Percentiles rank a stretch among this genome's conserved stretches.
Evolutionary conservation across 1,284 basidiomycete genomes (phyloP).

Genomic region (Papiliotrema terrestris): DNA sequence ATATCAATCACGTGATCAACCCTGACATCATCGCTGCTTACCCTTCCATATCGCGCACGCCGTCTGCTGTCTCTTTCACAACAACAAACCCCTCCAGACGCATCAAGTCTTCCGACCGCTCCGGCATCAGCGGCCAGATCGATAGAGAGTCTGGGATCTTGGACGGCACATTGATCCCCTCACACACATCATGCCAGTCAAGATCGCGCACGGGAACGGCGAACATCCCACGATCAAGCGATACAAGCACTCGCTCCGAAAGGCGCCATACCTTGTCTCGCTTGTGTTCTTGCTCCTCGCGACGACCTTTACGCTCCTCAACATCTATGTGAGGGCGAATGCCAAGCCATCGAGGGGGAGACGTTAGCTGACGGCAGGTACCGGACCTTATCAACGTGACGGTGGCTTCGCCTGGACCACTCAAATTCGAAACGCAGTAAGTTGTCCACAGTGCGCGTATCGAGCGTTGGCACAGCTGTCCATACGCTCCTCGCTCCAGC

Average conservation of each 20-base stretch:
- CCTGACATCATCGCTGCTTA: too few species aligned
- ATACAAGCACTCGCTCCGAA: constrained; percentile 40
- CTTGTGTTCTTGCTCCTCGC: constrained; percentile 42
- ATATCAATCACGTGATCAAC: too few species aligned
- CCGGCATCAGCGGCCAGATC: too few species aligned
- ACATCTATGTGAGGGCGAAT: constrained; percentile 37
- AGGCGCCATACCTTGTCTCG: constrained; percentile 44
- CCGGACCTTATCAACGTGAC: constrained; percentile 42
- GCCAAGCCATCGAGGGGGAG: not conserved
- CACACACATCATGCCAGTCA: constrained; percentile 12
- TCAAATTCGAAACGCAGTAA: constrained; percentile 45
- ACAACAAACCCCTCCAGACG: too few species aligned
- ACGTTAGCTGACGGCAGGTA: constrained; percentile 21
- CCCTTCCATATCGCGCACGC: too few species aligned
- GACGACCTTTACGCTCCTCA: constrained; percentile 43
- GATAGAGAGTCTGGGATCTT: too few species aligned
- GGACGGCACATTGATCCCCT: too few species aligned
- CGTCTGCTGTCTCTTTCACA: too few species aligned
- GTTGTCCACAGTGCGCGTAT: not conserved
- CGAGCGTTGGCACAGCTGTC: not conserved
- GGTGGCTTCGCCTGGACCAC: constrained; percentile 34
- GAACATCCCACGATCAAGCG: constrained; percentile 4
- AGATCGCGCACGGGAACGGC: constrained; percentile 5
- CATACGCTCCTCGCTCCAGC: not conserved
- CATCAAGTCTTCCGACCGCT: too few species aligned